Evolutionary conservation across 75 land plant species (phyloP).

Genomic region (Ceratopteris richardii): DNA sequence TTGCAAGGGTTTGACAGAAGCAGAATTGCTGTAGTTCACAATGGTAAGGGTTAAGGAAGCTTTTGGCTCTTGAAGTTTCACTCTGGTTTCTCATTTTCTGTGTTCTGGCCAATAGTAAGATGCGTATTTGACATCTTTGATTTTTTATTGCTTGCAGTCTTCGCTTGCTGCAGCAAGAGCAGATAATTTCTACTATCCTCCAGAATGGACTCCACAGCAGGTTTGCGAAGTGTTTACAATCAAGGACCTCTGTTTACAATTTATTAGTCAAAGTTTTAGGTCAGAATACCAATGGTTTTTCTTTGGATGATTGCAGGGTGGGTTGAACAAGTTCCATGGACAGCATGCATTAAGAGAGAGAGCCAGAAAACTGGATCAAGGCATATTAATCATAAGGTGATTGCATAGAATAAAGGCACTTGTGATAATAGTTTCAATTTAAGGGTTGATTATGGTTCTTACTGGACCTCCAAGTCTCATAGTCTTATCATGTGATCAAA

Average conservation of each 20-base stretch:
- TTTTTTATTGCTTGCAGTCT: constrained; percentile 51
- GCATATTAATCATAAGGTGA: constrained; percentile 89
- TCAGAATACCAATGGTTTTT: neutral
- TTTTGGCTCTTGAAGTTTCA: too few species aligned
- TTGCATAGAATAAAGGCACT: neutral
- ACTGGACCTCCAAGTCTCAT: too few species aligned
- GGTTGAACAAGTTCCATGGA: constrained; percentile 94
- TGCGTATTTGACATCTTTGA: too few species aligned
- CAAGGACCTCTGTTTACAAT: neutral
- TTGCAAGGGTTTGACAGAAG: too few species aligned
- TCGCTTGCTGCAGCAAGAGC: constrained; percentile 98
- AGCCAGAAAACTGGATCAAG: constrained; percentile 95
- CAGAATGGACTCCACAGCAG: constrained; percentile 96
- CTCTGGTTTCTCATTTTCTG: too few species aligned
- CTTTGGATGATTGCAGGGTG: constrained; percentile 41
- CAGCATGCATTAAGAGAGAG: constrained; percentile 97
- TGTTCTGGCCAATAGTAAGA: too few species aligned
- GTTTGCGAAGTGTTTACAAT: constrained; percentile 25
- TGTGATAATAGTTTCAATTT: too few species aligned
- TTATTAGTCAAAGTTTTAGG: neutral
- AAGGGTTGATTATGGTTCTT: too few species aligned
- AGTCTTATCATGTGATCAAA: too few species aligned
- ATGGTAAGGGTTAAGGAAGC: too few species aligned
- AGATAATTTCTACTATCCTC: constrained; percentile 97
- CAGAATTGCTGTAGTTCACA: too few species aligned